Evolutionary conservation across 139 green algal species (phyloP).

Genomic region (Pleodorina starrii): DNA sequence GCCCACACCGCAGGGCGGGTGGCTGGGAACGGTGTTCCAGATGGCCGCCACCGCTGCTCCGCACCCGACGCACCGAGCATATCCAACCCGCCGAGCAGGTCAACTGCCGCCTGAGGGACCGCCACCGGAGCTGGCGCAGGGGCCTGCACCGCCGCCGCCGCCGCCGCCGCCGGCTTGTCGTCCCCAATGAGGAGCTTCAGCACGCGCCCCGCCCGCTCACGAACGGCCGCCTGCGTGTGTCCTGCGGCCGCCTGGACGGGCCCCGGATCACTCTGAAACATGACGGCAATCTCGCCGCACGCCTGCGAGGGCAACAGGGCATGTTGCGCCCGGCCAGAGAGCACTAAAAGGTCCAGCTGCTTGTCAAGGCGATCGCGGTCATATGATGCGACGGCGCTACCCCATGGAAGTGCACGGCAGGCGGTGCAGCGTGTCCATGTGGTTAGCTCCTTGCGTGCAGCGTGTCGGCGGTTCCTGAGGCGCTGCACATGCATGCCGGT

Average conservation of each 20-base stretch:
- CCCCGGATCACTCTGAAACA: constrained; percentile 78
- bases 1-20: too few species aligned
- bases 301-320: constrained; percentile 2
- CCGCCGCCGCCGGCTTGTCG: background rate
- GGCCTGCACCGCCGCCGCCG: background rate
- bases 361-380: too few species aligned
- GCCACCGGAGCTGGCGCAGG: background rate
- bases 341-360: too few species aligned
- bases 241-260: constrained; percentile 52
- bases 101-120: background rate
- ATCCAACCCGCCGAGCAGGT: constrained; percentile 17
- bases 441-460: too few species aligned
- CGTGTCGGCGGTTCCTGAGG: too few species aligned
- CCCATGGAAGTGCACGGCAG: too few species aligned
- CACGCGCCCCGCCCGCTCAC: constrained; percentile 54
- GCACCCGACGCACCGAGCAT: background rate
- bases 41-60: too few species aligned
- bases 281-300: constrained; percentile 78
- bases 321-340: background rate
- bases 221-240: constrained; percentile 67
- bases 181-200: constrained; percentile 30
- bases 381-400: too few species aligned
- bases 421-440: too few species aligned
- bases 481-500: too few species aligned
- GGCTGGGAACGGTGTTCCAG: too few species aligned